Conservation (phyloP, 495 filamentous ascomycete genomes). For the Achaetomiella virescens region DNA sequence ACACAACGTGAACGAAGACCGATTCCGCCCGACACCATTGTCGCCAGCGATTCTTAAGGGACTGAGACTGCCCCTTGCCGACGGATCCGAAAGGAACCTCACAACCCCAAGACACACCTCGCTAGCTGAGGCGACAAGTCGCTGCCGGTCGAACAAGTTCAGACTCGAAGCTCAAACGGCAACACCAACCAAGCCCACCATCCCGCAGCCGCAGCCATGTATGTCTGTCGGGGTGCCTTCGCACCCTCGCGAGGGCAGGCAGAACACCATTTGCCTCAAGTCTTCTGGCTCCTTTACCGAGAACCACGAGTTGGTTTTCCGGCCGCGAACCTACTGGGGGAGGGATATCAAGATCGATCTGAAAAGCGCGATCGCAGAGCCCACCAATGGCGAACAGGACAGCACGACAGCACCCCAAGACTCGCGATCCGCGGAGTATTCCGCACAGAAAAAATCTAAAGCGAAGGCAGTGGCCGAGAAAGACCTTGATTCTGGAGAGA, state of each 20-base stretch:
- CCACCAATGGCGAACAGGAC: no score
- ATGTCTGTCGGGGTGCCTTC: conserved; percentile 36
- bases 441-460: neutral
- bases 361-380: neutral
- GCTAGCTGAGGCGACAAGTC: no score
- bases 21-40: neutral
- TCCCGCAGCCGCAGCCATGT: conserved; percentile 27
- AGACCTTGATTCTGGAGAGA: neutral
- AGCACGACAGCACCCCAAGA: no score
- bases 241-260: conserved; percentile 18
- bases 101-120: no score
- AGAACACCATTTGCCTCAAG: conserved; percentile 5
- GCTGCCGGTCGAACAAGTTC: no score
- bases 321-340: neutral
- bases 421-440: neutral
- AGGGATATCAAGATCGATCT: neutral
- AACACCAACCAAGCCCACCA: neutral
- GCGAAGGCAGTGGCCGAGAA: neutral
- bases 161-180: neutral
- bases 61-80: neutral
- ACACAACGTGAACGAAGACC: neutral
- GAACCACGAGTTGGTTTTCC: neutral
- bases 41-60: neutral
- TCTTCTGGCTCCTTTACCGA: conserved; percentile 1
- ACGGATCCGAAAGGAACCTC: no score